A percentile compares a stretch with the other conserved stretches of the same genome.
Evolutionary conservation across 2,329 filamentous ascomycete species (phyloP).

Genomic region (Teratosphaeria gauchensis): DNA sequence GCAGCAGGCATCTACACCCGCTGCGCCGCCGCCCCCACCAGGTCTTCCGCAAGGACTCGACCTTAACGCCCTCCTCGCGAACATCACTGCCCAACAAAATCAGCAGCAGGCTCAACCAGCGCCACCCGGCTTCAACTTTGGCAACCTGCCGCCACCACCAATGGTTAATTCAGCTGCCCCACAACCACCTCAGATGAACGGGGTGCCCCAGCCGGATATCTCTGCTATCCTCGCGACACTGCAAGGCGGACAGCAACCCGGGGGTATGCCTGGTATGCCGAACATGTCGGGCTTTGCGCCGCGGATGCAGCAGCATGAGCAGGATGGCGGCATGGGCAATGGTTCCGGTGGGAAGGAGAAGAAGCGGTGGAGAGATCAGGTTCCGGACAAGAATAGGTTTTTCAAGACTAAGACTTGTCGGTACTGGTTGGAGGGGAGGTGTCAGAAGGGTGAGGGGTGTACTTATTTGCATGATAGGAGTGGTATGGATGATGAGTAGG

Average conservation of each 20-base stretch:
- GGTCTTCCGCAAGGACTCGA: conserved; percentile 6
- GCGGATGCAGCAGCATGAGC: conserved; percentile 14
- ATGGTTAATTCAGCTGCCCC: background rate
- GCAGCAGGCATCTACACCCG: conserved; percentile 8
- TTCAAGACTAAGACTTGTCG: conserved; percentile 35
- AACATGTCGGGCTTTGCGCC: conserved; percentile 5
- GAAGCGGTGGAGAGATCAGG: conserved; percentile 9
- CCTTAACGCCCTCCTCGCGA: conserved; percentile 14
- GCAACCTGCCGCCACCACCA: conserved; percentile 1
- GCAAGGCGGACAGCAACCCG: conserved; percentile 3
- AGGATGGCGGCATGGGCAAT: conserved; percentile 19
- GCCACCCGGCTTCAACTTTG: background rate
- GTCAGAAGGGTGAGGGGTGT: conserved; percentile 35
- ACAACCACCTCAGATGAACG: conserved; percentile 4
- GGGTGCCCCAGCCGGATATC: conserved; percentile 15
- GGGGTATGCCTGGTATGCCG: conserved; percentile 2
- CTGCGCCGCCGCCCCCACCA: conserved; percentile 7
- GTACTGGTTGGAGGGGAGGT: conserved; percentile 46
- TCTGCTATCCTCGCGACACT: conserved; percentile 22
- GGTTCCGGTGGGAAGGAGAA: conserved; percentile 6
- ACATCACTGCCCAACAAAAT: conserved; percentile 10
- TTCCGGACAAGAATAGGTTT: conserved; percentile 12
- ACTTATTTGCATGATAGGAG: conserved; percentile 21
- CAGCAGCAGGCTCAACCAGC: conserved; percentile 7
- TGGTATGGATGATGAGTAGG: background rate